Percentiles rank a stretch among this genome's conserved stretches.
phyloP scores from a whole-genome alignment of 1,284 basidiomycete genomes.

The Puccinia hordei region DNA sequence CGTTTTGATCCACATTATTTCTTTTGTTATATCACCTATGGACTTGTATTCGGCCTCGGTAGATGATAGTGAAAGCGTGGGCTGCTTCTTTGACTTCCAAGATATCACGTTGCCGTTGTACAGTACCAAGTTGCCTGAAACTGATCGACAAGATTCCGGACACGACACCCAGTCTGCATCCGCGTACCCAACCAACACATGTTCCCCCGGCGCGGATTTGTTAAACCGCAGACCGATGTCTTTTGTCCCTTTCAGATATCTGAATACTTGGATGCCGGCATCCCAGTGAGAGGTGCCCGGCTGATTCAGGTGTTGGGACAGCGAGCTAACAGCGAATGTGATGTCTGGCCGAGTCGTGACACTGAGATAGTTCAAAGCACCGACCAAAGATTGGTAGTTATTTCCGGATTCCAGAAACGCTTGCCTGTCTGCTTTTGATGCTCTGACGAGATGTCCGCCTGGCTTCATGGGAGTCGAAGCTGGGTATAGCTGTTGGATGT shows the following conservation, averaged over 20 bases:
- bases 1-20: conserved; percentile 60
- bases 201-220: not conserved
- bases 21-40: conserved; percentile 62
- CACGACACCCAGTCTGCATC: conserved; percentile 62
- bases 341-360: no score
- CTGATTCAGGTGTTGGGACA: not conserved
- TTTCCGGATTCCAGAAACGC: not conserved
- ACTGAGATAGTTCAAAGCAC: no score
- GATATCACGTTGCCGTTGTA: conserved; percentile 58
- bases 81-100: conserved; percentile 62
- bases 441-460: no score
- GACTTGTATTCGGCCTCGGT: conserved; percentile 63
- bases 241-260: conserved; percentile 49
- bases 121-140: conserved; percentile 61
- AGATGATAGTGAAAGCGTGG: conserved; percentile 59
- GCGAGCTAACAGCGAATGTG: no score
- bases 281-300: not conserved
- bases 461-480: not conserved
- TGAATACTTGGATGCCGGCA: not conserved
- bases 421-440: not conserved
- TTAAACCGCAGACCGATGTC: conserved; percentile 55
- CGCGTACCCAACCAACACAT: conserved; percentile 59
- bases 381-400: not conserved
- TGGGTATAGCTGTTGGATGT: not conserved
- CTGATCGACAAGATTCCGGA: conserved; percentile 57